Evolutionary conservation across 768 basidiomycete species (phyloP), one percentile per base, ranked within the genome.

Genomic region (Paxillus involutus): DNA sequence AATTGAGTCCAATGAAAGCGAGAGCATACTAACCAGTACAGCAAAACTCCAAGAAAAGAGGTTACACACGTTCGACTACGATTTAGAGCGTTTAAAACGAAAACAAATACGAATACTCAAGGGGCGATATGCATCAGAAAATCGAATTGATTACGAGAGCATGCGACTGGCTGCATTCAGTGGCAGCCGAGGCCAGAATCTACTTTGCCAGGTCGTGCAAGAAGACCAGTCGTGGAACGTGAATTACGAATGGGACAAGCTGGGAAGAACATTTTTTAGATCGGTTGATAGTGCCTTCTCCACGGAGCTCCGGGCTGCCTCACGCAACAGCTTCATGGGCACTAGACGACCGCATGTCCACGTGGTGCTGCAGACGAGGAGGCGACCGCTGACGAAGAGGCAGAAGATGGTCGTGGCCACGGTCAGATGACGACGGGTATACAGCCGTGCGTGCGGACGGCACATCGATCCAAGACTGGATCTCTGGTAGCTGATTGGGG

Each of bases 391-490:
- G 69, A 37, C 69, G 71, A 16, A 66, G 63, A 3, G 69, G 68
- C 33, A 65, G 46, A 37, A 58, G 56, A 37, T 63, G 63, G 26
- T 70, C 71, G 19, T 72, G 71, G 17, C 45, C 45, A n/a, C 69
- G 69, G 49, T 73, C 69, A 11, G 67, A 62, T 24, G 68, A 62
- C 2, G 71, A 61, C 26, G 26, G 26, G 45, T 66, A 69, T 32
- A 44, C 56, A 19, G 61, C 66, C 12, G 63, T 57, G 50, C 64
- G 71, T 17, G 54, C 46, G 1, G 70, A 59, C 40, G 69, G 62
- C 13, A 68, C 60, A 66, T 72, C 73, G 59, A 77, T 76, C 75
- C 80, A 79, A 35, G 77, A 69, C 61, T 78, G 77, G 44, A 81
- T 72, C 55, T 75, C 78, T 24, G 80, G 78, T 32, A 81, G 59